Conservation (phyloP, 768 basidiomycete genomes). For the Tulasnella calospora region DNA sequence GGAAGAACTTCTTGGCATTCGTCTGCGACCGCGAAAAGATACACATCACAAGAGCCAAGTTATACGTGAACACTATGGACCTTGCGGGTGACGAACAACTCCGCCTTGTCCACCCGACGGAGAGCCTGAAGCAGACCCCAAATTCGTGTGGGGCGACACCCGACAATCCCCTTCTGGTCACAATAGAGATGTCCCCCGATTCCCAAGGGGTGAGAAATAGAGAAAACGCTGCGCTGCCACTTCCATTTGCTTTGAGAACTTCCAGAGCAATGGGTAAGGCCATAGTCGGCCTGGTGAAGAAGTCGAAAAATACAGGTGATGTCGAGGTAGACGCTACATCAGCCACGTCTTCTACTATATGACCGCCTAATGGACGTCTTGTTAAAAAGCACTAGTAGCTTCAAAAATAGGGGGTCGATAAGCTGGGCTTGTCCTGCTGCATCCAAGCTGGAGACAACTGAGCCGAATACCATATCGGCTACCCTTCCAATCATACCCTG, state of each 20-base stretch:
- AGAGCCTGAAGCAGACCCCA: neutral
- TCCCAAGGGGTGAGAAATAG: neutral
- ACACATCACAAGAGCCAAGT: slow-evolving; percentile 5
- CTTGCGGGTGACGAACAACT: neutral
- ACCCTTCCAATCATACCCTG: neutral
- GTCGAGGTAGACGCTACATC: neutral
- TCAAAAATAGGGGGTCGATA: neutral
- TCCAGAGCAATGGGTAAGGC: neutral
- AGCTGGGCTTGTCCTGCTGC: neutral
- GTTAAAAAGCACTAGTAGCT: neutral
- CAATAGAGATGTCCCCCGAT: slow-evolving; percentile 4
- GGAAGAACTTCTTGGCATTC: slow-evolving; percentile 9
- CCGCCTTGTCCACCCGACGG: neutral
- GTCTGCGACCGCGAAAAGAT: slow-evolving; percentile 21
- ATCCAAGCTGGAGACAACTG: neutral
- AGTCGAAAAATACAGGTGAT: neutral
- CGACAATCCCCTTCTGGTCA: slow-evolving; percentile 10
- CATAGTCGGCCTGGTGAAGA: neutral
- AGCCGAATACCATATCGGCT: neutral
- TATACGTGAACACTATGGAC: slow-evolving; percentile 8
- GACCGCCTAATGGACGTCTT: neutral
- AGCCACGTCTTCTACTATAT: neutral
- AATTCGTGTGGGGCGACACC: neutral
- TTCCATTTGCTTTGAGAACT: neutral
- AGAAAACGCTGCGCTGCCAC: neutral